phyloP scores from a whole-genome alignment of 2,329 filamentous ascomycete species.

The Fusarium tjaetaba region DNA sequence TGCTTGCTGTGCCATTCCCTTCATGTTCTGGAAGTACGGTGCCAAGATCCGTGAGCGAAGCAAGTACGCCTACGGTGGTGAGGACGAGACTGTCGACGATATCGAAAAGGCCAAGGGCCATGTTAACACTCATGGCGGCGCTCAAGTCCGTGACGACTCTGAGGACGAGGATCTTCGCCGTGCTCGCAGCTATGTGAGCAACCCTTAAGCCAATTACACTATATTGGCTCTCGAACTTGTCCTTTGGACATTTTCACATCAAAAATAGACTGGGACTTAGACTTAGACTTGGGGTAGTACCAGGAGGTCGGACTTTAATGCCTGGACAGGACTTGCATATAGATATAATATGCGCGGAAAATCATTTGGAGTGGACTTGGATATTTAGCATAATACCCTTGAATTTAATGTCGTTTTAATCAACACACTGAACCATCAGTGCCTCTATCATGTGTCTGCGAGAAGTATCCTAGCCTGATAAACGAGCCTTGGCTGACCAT shows the following conservation, averaged over 20 bases:
- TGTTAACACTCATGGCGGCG: slow-evolving; percentile 33
- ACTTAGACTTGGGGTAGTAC: slow-evolving; percentile 4
- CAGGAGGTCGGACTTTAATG: slow-evolving; percentile 13
- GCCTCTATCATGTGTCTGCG: slow-evolving; percentile 8
- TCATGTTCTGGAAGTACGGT: slow-evolving; percentile 82
- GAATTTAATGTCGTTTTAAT: slow-evolving; percentile 20
- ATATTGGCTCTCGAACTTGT: neutral
- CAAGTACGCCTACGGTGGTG: slow-evolving; percentile 77
- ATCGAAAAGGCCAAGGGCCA: slow-evolving; percentile 50
- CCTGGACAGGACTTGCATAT: slow-evolving; percentile 15
- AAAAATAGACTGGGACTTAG: slow-evolving; percentile 12
- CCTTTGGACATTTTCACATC: neutral
- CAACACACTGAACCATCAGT: slow-evolving; percentile 1
- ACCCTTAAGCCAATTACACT: slow-evolving; percentile 47
- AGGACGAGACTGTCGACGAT: slow-evolving; percentile 54
- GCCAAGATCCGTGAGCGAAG: slow-evolving; percentile 74
- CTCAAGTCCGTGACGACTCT: slow-evolving; percentile 44
- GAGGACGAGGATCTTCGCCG: slow-evolving; percentile 54
- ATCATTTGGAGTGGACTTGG: slow-evolving; percentile 19
- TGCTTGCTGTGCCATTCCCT: slow-evolving; percentile 84
- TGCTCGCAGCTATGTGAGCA: slow-evolving; percentile 59
- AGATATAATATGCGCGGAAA: slow-evolving; percentile 6
- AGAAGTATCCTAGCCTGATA: slow-evolving; percentile 1
- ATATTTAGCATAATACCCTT: slow-evolving; percentile 42
- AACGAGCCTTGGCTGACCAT: slow-evolving; percentile 2